Conservation (phyloP, 257 asterid genomes). For the Solanum medicagineum region DNA sequence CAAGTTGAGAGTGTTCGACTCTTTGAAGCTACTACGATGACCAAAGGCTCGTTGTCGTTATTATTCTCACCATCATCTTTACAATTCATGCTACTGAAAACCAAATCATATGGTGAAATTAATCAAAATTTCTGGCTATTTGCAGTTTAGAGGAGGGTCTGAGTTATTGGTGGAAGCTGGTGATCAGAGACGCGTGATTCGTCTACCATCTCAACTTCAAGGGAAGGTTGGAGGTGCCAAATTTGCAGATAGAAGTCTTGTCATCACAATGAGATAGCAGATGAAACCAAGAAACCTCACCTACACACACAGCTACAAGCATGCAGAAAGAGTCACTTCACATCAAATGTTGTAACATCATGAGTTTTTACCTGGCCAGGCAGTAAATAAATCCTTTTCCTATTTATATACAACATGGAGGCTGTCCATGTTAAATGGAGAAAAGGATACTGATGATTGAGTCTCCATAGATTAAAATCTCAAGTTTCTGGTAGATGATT, state of each 20-base stretch:
- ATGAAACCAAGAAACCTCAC: neutral
- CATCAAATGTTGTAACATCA: neutral
- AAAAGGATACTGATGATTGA: neutral
- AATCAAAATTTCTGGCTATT: neutral
- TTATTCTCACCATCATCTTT: neutral
- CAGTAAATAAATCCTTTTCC: neutral
- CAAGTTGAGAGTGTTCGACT: neutral
- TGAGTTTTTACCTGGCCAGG: neutral
- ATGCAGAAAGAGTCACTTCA: neutral
- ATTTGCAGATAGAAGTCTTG: slow-evolving; percentile 57
- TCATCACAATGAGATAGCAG: slow-evolving; percentile 49
- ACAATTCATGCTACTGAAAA: neutral
- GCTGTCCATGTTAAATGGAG: neutral
- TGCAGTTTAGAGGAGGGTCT: slow-evolving; percentile 90
- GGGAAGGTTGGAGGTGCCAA: slow-evolving; percentile 94
- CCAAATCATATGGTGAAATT: neutral
- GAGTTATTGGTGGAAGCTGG: slow-evolving; percentile 94
- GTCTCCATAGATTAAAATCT: neutral
- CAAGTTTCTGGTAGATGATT: neutral
- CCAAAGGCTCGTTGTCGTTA: neutral
- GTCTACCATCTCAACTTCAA: slow-evolving; percentile 64
- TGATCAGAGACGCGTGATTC: slow-evolving; percentile 79
- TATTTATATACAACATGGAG: neutral
- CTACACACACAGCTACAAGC: neutral
- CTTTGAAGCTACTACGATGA: neutral